phyloP scores from a whole-genome alignment of 1,284 basidiomycete species.

The Fomitiporia mediterranea region DNA sequence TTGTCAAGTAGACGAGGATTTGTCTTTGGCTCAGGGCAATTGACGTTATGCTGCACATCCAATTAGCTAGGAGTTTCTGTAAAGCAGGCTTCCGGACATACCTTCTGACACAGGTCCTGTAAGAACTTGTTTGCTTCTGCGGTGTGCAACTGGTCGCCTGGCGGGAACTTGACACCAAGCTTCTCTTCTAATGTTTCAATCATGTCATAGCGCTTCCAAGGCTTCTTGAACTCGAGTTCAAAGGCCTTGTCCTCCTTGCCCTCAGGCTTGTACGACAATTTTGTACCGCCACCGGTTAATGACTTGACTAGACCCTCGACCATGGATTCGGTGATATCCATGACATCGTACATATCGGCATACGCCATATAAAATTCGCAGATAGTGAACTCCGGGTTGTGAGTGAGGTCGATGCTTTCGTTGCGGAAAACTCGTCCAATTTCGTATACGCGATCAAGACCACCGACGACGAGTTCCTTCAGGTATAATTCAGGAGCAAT shows the following conservation, averaged over 20 bases:
- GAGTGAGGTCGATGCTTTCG: constrained; percentile 97
- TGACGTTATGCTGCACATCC: constrained; percentile 79
- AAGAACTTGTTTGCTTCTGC: constrained; percentile 89
- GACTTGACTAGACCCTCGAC: constrained; percentile 90
- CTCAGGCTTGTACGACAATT: constrained; percentile 88
- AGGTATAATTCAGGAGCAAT: constrained; percentile 98
- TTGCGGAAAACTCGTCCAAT: constrained; percentile 98
- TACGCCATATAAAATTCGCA: constrained; percentile 99
- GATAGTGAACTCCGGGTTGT: constrained; percentile 97
- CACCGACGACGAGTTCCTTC: constrained; percentile 97
- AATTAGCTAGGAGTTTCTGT: constrained; percentile 16
- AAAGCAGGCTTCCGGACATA: constrained; percentile 29
- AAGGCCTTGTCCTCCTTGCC: constrained; percentile 81
- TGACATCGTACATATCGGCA: constrained; percentile 98
- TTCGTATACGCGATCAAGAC: constrained; percentile 96
- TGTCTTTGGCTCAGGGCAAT: constrained; percentile 93
- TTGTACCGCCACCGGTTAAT: constrained; percentile 79
- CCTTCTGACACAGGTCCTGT: constrained; percentile 80
- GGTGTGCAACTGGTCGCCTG: constrained; percentile 87
- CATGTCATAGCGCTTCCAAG: constrained; percentile 99
- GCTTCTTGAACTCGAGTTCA: constrained; percentile 85
- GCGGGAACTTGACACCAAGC: constrained; percentile 88
- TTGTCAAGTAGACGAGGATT: constrained; percentile 97
- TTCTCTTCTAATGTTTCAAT: constrained; percentile 95
- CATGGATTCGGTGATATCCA: constrained; percentile 95